A percentile compares a stretch with the other conserved stretches of the same genome.
These are phyloP conservation scores for Fagus sylvatica DNA, from an alignment of 306 rosid species.

Conservation along the genomic window DNA sequence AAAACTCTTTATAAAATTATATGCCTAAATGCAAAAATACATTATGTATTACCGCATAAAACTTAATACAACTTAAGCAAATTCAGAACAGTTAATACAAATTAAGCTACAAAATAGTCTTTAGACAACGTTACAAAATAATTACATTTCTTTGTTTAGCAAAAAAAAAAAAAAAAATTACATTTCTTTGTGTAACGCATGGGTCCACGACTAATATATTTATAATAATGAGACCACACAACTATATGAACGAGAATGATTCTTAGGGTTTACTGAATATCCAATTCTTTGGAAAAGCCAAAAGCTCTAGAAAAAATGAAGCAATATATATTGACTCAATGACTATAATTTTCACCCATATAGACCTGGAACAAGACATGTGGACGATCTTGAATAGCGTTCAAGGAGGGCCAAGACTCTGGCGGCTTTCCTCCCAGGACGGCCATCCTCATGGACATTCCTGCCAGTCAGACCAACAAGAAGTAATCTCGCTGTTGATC, in stretches of 20 bases:
- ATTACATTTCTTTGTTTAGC: too few species aligned
- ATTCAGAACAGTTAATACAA: too few species aligned
- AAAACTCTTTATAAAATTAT: too few species aligned
- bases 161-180: too few species aligned
- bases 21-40: too few species aligned
- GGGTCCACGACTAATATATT: too few species aligned
- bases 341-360: constrained; percentile 29
- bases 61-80: too few species aligned
- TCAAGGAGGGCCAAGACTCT: constrained; percentile 60
- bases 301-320: not conserved
- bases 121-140: too few species aligned
- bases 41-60: too few species aligned
- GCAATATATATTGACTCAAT: not conserved
- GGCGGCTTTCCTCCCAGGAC: constrained; percentile 60
- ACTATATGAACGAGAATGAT: not conserved
- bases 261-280: constrained; percentile 12
- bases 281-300: not conserved
- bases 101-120: too few species aligned
- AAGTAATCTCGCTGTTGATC: constrained; percentile 46
- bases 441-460: constrained; percentile 49
- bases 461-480: constrained; percentile 52
- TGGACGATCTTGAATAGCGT: constrained; percentile 69
- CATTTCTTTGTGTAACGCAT: too few species aligned
- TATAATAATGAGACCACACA: too few species aligned
- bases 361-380: constrained; percentile 50